Percentiles rank a stretch among this genome's conserved stretches.
Evolutionary conservation across 495 filamentous ascomycete species (phyloP).

Genomic region (Penicillium diatomitis): DNA sequence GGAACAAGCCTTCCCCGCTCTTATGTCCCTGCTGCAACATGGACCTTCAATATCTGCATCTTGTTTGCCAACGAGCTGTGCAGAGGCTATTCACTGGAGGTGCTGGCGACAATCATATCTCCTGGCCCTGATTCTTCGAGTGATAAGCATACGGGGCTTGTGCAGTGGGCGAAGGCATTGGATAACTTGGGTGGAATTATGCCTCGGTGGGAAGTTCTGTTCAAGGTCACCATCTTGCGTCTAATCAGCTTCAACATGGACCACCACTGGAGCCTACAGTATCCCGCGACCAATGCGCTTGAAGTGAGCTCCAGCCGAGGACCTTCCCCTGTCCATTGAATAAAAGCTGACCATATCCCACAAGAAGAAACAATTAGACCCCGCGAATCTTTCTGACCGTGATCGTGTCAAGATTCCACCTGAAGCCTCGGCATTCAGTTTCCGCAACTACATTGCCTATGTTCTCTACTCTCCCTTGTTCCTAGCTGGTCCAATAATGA

Average conservation of each 20-base stretch:
- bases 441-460: slow-evolving; percentile 84
- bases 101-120: slow-evolving; percentile 47
- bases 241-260: slow-evolving; percentile 96
- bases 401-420: slow-evolving; percentile 76
- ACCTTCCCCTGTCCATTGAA: background rate
- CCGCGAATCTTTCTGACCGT: slow-evolving; percentile 70
- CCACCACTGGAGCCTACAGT: slow-evolving; percentile 83
- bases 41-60: slow-evolving; percentile 82
- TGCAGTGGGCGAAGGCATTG: slow-evolving; percentile 54
- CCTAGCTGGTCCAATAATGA: slow-evolving; percentile 84
- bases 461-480: slow-evolving; percentile 87
- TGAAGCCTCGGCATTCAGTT: slow-evolving; percentile 53
- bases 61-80: slow-evolving; percentile 87
- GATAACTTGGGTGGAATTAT: slow-evolving; percentile 75
- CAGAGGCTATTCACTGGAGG: slow-evolving; percentile 62
- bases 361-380: slow-evolving; percentile 98
- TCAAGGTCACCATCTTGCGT: slow-evolving; percentile 92
- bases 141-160: slow-evolving; percentile 27
- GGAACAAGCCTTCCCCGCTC: slow-evolving; percentile 56
- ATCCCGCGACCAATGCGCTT: slow-evolving; percentile 53
- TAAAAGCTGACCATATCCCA: slow-evolving; percentile 45
- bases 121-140: slow-evolving; percentile 13
- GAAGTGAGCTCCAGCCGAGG: slow-evolving; percentile 56
- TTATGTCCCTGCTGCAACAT: slow-evolving; percentile 68
- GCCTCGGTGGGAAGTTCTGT: slow-evolving; percentile 85